Percentiles rank a stretch among this genome's conserved stretches.
phyloP scores from a whole-genome alignment of 371 early-diverging fungal genomes.

The Phascolomyces articulosus region DNA sequence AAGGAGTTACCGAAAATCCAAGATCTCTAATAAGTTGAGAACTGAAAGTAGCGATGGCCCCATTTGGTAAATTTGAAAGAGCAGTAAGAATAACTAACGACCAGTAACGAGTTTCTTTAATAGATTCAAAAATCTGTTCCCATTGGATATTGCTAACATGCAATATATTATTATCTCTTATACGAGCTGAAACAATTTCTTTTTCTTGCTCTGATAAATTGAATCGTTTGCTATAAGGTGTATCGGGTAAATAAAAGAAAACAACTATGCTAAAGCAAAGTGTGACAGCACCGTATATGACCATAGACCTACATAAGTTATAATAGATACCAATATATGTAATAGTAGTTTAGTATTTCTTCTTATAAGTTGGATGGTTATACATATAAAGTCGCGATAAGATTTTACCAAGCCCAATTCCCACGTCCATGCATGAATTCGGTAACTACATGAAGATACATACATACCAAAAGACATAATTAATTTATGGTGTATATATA shows the following conservation, averaged over 20 bases:
- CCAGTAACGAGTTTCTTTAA: background rate
- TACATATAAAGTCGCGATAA: background rate
- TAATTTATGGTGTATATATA: background rate
- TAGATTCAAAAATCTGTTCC: background rate
- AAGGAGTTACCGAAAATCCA: slow-evolving; percentile 7
- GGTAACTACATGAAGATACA: background rate
- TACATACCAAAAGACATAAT: background rate
- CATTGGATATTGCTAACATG: background rate
- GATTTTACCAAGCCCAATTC: background rate
- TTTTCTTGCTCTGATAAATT: background rate
- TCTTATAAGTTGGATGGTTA: no score
- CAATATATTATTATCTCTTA: background rate
- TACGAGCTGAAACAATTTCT: background rate
- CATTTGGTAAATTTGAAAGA: background rate
- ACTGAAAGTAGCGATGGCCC: background rate
- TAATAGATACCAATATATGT: no score
- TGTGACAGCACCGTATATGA: background rate
- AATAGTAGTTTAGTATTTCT: no score
- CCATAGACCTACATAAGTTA: slow-evolving; percentile 1
- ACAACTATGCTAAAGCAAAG: background rate
- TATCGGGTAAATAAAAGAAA: background rate
- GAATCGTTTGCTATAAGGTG: background rate
- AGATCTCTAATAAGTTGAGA: slow-evolving; percentile 6
- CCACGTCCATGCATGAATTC: background rate
- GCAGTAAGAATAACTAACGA: background rate